Evolutionary conservation across 441 rosid genomes (phyloP).

Genomic region (Mallotus repandus): DNA sequence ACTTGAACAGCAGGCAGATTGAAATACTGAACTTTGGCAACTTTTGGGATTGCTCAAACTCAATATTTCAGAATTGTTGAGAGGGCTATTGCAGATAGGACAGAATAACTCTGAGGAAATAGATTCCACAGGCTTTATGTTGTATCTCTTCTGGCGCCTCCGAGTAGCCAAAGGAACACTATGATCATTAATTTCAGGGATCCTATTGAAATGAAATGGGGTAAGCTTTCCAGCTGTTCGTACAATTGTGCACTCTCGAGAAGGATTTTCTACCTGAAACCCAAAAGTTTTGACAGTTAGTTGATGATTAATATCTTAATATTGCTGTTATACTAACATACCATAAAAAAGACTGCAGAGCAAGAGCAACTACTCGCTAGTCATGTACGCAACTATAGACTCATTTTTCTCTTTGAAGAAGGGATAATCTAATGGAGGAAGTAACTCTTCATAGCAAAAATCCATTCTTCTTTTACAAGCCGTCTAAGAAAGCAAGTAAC

Average conservation of each 20-base stretch:
- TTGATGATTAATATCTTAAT: not conserved
- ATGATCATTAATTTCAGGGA: slow-evolving; percentile 67
- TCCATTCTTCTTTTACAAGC: not conserved
- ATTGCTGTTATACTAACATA: not conserved
- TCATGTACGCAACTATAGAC: not conserved
- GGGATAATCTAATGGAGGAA: not conserved
- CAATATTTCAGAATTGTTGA: slow-evolving; percentile 41
- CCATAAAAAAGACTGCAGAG: not conserved
- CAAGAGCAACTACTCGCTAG: not conserved
- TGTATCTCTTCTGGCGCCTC: slow-evolving; percentile 76
- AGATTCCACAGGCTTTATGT: slow-evolving; percentile 57
- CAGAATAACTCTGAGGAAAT: slow-evolving; percentile 78
- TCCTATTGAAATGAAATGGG: slow-evolving; percentile 82
- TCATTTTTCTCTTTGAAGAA: not conserved
- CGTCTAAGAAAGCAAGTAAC: not conserved
- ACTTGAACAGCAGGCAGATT: slow-evolving; percentile 71
- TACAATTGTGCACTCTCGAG: slow-evolving; percentile 86
- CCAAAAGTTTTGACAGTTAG: slow-evolving; percentile 10
- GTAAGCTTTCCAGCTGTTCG: slow-evolving; percentile 92
- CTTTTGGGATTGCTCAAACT: slow-evolving; percentile 25
- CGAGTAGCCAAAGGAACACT: slow-evolving; percentile 71
- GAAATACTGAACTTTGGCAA: slow-evolving; percentile 32
- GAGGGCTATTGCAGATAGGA: slow-evolving; percentile 73
- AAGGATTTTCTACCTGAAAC: slow-evolving; percentile 85
- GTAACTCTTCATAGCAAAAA: not conserved